Percentiles rank a stretch among this genome's conserved stretches.
These are phyloP conservation scores for Schoenoplectus triqueter DNA, from an alignment of 202 grass and related monocot genomes.

Conservation along the genomic window DNA sequence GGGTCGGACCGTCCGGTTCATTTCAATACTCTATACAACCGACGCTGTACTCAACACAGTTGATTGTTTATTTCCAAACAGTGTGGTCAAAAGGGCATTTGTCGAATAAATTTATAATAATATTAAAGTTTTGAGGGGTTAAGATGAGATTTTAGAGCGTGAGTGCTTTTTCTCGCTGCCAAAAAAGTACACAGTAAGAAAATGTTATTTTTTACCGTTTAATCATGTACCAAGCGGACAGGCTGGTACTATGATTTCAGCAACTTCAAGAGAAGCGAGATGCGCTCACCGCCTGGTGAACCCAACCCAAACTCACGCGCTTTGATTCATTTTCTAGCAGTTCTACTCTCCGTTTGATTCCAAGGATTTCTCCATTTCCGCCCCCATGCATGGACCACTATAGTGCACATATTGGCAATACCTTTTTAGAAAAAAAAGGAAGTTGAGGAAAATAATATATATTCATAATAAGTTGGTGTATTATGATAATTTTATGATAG, in stretches of 20 bases:
- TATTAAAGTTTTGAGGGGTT: constrained; percentile 23
- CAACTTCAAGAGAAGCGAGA: constrained; percentile 40
- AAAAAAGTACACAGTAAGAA: constrained; percentile 41
- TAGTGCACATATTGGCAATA: too few relatives aligned
- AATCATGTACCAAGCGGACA: constrained; percentile 43
- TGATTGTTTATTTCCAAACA: too few relatives aligned
- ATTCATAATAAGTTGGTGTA: too few relatives aligned
- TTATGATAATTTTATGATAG: too few relatives aligned
- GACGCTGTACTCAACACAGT: too few relatives aligned
- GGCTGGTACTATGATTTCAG: constrained; percentile 47
- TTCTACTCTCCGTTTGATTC: background rate
- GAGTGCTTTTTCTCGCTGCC: background rate
- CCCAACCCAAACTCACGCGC: constrained; percentile 19
- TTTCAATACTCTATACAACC: too few relatives aligned
- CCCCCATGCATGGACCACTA: too few relatives aligned
- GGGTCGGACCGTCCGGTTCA: too few relatives aligned
- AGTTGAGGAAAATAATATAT: too few relatives aligned
- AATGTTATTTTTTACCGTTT: constrained; percentile 44
- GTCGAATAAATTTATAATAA: background rate
- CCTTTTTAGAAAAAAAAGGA: too few relatives aligned
- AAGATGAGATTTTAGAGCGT: background rate
- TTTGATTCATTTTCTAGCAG: background rate
- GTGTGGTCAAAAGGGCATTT: background rate
- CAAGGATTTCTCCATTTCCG: constrained; percentile 8
- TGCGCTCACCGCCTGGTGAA: constrained; percentile 36